These are phyloP conservation scores for Bipolaris bicolor DNA, from an alignment of 2,329 filamentous ascomycete species.

Conservation along the genomic window DNA sequence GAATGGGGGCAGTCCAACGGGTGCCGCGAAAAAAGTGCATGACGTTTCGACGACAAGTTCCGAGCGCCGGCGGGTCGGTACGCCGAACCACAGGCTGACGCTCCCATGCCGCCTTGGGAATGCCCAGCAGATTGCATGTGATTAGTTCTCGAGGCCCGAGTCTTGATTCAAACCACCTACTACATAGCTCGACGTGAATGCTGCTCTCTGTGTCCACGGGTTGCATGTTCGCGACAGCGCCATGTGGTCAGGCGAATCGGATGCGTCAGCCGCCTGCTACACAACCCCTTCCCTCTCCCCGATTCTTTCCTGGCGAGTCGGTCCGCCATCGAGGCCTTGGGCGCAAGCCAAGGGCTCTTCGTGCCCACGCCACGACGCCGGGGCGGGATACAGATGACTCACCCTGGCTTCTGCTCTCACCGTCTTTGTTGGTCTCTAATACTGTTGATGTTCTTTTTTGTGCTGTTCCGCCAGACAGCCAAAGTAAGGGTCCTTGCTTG, in stretches of 20 bases:
- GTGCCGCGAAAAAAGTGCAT: conserved; percentile 21
- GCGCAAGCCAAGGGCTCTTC: conserved; percentile 26
- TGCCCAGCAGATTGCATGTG: not conserved
- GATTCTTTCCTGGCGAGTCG: conserved; percentile 24
- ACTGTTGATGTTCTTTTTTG: not conserved
- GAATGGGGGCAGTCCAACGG: not conserved
- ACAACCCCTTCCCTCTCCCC: conserved; percentile 6
- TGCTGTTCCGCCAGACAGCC: not conserved
- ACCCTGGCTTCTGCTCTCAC: conserved; percentile 1
- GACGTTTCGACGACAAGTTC: conserved; percentile 22
- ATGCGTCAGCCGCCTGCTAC: not conserved
- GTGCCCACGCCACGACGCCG: conserved; percentile 14
- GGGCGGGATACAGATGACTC: conserved; percentile 1
- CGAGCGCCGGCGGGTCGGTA: conserved; percentile 19
- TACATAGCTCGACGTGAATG: no score
- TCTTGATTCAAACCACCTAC: no score
- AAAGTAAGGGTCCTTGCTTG: not conserved
- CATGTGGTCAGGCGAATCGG: not conserved
- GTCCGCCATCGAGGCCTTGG: conserved; percentile 22
- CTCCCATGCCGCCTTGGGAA: not conserved
- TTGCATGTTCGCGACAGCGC: not conserved
- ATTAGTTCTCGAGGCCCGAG: no score
- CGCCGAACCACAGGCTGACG: conserved; percentile 12
- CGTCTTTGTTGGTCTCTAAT: not conserved
- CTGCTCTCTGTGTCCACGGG: no score